These are phyloP conservation scores for Periconia sp. DNA, from an alignment of 2,329 filamentous ascomycete genomes.

Conservation along the genomic window DNA sequence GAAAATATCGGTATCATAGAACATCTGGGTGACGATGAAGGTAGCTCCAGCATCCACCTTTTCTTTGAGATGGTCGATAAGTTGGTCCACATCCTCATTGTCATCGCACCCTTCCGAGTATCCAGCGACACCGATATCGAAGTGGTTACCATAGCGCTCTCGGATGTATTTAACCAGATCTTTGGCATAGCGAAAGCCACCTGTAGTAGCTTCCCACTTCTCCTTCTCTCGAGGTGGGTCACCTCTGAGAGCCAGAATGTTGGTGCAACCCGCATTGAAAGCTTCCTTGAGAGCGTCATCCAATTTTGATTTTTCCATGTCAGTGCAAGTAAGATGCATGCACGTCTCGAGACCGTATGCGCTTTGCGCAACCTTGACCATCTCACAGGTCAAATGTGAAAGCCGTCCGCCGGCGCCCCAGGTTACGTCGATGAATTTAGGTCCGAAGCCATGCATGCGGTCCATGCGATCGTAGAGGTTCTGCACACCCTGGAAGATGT, in stretches of 20 bases:
- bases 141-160: slow-evolving; percentile 81
- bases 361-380: slow-evolving; percentile 94
- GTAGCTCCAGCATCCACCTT: slow-evolving; percentile 93
- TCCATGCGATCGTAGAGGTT: slow-evolving; percentile 99
- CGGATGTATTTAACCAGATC: slow-evolving; percentile 88
- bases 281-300: slow-evolving; percentile 86
- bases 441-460: slow-evolving; percentile 93
- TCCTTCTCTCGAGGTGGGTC: slow-evolving; percentile 94
- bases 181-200: slow-evolving; percentile 88
- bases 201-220: slow-evolving; percentile 87
- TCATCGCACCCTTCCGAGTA: slow-evolving; percentile 97
- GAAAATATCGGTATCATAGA: slow-evolving; percentile 97
- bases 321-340: slow-evolving; percentile 98
- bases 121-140: slow-evolving; percentile 95
- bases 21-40: slow-evolving; percentile 99
- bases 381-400: slow-evolving; percentile 92
- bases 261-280: slow-evolving; percentile 95
- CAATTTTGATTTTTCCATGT: slow-evolving; percentile 93
- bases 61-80: slow-evolving; percentile 93
- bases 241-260: slow-evolving; percentile 91
- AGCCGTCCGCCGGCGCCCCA: slow-evolving; percentile 95
- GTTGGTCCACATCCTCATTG: slow-evolving; percentile 80
- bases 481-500: slow-evolving; percentile 74
- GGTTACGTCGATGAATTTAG: slow-evolving; percentile 96
- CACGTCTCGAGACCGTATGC: slow-evolving; percentile 97